Conservation (phyloP, 2,329 filamentous ascomycete species). For the Colletotrichum cereale region DNA sequence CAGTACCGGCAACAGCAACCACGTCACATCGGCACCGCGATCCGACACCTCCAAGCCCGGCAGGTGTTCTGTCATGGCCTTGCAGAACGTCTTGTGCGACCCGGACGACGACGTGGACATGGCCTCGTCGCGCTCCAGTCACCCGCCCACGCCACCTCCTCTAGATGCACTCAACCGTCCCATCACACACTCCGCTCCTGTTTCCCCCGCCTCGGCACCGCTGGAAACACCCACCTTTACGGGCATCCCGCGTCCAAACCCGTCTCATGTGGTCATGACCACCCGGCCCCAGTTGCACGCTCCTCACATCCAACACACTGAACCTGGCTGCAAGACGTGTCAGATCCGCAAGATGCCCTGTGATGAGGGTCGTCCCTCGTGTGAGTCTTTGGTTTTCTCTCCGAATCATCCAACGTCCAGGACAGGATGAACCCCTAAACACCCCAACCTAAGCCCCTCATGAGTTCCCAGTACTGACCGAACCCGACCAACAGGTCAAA, state of each 20-base stretch:
- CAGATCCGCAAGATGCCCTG: constrained; percentile 40
- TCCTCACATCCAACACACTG: constrained; percentile 21
- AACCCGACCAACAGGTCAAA: constrained; percentile 28
- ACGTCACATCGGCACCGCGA: constrained; percentile 11
- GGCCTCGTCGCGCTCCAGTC: constrained; percentile 28
- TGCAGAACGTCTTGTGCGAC: constrained; percentile 39
- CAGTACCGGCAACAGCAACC: not conserved
- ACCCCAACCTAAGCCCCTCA: not conserved
- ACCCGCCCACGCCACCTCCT: constrained; percentile 35
- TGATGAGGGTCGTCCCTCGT: constrained; percentile 36
- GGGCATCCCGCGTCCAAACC: constrained; percentile 34
- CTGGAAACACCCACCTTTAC: constrained; percentile 20
- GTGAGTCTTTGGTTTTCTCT: constrained; percentile 17
- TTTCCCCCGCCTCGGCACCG: constrained; percentile 13
- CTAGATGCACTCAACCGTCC: constrained; percentile 22
- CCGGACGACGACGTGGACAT: constrained; percentile 22
- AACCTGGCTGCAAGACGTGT: constrained; percentile 38
- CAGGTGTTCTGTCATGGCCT: constrained; percentile 37
- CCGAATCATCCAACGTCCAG: not conserved
- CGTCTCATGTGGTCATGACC: constrained; percentile 38
- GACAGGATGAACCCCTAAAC: not conserved
- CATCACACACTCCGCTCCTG: constrained; percentile 3
- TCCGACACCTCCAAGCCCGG: constrained; percentile 23
- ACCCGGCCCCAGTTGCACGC: constrained; percentile 31
- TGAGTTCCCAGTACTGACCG: constrained; percentile 8